phyloP scores from a whole-genome alignment of 441 rosid species.

The Populus tomentosa region DNA sequence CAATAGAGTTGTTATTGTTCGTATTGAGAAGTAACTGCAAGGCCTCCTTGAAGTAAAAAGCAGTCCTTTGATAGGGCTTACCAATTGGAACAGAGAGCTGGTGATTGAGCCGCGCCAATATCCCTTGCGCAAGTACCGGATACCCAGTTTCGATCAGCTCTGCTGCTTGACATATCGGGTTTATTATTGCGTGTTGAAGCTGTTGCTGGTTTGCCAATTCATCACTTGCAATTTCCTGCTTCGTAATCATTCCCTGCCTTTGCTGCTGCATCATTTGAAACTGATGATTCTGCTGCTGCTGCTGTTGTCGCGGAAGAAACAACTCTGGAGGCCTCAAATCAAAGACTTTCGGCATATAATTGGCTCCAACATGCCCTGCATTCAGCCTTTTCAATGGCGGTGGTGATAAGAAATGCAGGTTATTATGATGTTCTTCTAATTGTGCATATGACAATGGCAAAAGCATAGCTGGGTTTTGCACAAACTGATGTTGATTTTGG shows the following conservation, averaged over 20 bases:
- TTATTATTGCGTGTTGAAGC: not conserved
- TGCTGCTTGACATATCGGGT: conserved; percentile 24
- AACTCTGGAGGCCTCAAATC: conserved; percentile 15
- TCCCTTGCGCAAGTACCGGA: conserved; percentile 73
- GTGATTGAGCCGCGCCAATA: conserved; percentile 99
- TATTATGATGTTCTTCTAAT: conserved; percentile 31
- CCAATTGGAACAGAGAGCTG: conserved; percentile 47
- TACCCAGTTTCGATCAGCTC: conserved; percentile 17
- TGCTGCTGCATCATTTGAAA: conserved; percentile 36
- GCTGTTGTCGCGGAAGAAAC: conserved; percentile 18
- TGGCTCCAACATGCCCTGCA: conserved; percentile 28
- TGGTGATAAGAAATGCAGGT: conserved; percentile 29
- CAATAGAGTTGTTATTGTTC: conserved; percentile 14
- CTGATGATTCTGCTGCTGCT: conserved; percentile 27
- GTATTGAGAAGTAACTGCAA: not conserved
- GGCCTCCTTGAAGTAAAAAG: conserved; percentile 9
- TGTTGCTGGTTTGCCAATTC: not conserved
- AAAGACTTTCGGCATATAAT: conserved; percentile 23
- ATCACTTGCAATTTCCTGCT: not conserved
- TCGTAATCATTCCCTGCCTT: not conserved
- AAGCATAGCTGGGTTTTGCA: conserved; percentile 39
- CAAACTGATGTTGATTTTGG: conserved; percentile 46
- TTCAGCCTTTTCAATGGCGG: conserved; percentile 43
- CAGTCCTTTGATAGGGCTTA: conserved; percentile 1
- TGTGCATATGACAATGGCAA: conserved; percentile 31